These are phyloP conservation scores for Sequoiadendron giganteum DNA, from an alignment of 75 land plant genomes.

Conservation along the genomic window DNA sequence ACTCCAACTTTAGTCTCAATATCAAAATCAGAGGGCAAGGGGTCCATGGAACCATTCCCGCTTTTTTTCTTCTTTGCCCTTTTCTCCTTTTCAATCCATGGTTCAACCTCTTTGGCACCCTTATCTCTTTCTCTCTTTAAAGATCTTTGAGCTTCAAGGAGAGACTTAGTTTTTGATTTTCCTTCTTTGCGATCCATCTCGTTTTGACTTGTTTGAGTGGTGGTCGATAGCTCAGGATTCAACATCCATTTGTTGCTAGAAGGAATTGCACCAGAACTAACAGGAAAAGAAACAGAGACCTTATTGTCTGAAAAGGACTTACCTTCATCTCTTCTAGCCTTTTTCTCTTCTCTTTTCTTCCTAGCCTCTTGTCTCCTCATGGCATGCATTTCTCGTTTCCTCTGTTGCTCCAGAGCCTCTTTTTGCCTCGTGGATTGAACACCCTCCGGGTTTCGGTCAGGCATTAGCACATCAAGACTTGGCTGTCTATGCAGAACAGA, in stretches of 20 bases:
- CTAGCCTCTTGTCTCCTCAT: constrained; percentile 8
- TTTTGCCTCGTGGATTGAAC: constrained; percentile 3
- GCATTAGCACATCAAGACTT: not conserved
- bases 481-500: constrained; percentile 8
- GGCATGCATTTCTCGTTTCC: constrained; percentile 9
- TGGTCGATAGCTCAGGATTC: not conserved
- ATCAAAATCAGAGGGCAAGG: not conserved
- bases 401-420: not conserved
- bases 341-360: constrained; percentile 16
- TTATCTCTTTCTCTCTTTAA: constrained; percentile 4
- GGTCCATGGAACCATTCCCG: not conserved
- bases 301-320: constrained; percentile 1
- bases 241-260: constrained; percentile 5
- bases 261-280: not conserved
- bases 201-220: not conserved
- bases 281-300: not conserved
- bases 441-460: not conserved
- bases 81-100: constrained; percentile 4
- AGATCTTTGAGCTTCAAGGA: constrained; percentile 9
- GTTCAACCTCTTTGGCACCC: not conserved
- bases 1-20: not conserved
- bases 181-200: not conserved
- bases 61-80: not conserved
- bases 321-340: constrained; percentile 16
- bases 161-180: not conserved